Evolutionary conservation across 345 rosid species (phyloP).

Genomic region (Excoecaria agallocha): DNA sequence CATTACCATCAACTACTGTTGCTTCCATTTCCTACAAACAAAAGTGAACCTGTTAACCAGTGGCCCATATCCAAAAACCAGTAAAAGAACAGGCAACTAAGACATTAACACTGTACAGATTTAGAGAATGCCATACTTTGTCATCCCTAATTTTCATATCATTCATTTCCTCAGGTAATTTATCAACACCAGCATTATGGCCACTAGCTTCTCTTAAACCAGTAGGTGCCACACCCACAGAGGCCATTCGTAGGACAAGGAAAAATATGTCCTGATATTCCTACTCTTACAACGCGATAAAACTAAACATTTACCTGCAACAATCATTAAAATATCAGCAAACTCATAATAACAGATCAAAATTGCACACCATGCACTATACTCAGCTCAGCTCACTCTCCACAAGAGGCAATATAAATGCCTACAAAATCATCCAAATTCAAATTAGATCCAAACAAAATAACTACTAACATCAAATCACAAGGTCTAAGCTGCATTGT

Average conservation of each 20-base stretch:
- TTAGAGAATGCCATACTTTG: conserved; percentile 12
- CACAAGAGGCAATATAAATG: background rate
- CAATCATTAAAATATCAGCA: background rate
- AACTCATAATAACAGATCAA: background rate
- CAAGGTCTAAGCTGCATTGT: background rate
- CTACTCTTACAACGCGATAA: conserved; percentile 18
- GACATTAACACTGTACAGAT: background rate
- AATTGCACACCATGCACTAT: background rate
- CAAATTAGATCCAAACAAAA: background rate
- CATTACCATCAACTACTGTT: conserved; percentile 73
- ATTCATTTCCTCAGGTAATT: conserved; percentile 54
- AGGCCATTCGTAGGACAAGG: conserved; percentile 30
- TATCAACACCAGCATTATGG: conserved; percentile 33
- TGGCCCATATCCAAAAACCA: background rate
- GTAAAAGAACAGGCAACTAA: background rate
- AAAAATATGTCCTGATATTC: conserved; percentile 18
- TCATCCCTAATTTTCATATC: conserved; percentile 70
- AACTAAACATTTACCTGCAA: conserved; percentile 35
- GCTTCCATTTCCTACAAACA: conserved; percentile 88
- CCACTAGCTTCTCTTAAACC: conserved; percentile 31
- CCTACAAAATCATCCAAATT: background rate
- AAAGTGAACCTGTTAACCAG: background rate
- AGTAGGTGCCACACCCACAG: conserved; percentile 31
- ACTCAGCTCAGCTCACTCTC: background rate
- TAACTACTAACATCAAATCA: too few relatives aligned